Conservation (phyloP, 345 rosid species). For the Hypericum perforatum region DNA sequence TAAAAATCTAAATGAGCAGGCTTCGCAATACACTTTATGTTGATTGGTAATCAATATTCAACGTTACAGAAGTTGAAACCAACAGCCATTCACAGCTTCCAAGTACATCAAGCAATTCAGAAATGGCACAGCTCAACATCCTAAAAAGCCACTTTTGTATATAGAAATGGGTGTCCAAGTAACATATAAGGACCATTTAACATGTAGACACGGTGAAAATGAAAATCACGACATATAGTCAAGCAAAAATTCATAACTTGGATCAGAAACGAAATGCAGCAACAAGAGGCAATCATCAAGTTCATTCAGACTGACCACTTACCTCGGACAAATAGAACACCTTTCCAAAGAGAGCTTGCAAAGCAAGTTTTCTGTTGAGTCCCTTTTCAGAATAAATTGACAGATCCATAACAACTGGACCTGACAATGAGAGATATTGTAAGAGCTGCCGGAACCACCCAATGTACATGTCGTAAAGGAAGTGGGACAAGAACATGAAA, state of each 20-base stretch:
- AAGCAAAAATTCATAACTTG: not conserved
- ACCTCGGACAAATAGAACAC: constrained; percentile 89
- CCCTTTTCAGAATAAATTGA: constrained; percentile 80
- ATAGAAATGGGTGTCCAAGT: constrained; percentile 4
- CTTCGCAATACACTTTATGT: too few species aligned
- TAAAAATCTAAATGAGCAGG: too few species aligned
- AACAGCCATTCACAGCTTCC: too few species aligned
- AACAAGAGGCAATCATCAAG: not conserved
- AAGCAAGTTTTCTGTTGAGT: constrained; percentile 89
- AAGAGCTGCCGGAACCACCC: too few species aligned
- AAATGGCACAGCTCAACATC: not conserved
- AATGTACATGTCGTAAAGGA: too few species aligned
- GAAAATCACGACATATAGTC: too few species aligned
- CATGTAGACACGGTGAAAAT: too few species aligned
- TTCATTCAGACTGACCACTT: constrained; percentile 4
- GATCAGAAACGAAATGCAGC: constrained; percentile 8
- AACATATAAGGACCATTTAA: not conserved
- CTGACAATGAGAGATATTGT: constrained; percentile 28
- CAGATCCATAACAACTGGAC: constrained; percentile 82
- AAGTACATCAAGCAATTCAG: not conserved
- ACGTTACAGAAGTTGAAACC: too few species aligned
- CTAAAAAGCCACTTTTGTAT: constrained; percentile 1
- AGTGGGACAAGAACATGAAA: too few species aligned
- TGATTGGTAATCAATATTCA: too few species aligned
- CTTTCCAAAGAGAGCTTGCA: constrained; percentile 80